Base-by-base conservation (phyloP, 371 early-diverging fungal genomes). In the Massospora cicadina region DNA sequence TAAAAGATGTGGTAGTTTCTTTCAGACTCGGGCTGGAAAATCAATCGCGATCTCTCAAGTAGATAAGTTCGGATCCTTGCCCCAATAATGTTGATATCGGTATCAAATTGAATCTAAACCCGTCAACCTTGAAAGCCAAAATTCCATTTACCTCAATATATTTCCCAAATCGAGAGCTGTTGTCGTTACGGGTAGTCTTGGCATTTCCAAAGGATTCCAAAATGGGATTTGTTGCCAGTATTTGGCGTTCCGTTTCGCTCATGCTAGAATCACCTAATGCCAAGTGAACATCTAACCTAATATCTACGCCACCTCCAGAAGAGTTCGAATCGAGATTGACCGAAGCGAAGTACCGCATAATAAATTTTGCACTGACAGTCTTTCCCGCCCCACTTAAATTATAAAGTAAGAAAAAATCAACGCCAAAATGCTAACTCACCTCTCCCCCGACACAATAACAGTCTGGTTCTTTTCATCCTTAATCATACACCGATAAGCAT, bases 151-250 rank as follows among this genome's bases (percentile, higher is more conserved):
- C 85, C 74, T 95, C 93, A 63, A 98, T 92, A 77, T 94, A 98
- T 82, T 99, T 98, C 61, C 99, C 99, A 75, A 98, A 98, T 24
- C 99, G 86, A 65, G 95, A 95, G 65, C 88, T 87, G 77, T 99
- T 99, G 75, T 98, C 94, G 76, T 99, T 99, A 73, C 97, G 81
- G 0, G 93, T 91, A n/a, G 99, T 99, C 75, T 98, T 98, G 63
- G 99, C 95, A 80, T 99, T 99, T 73, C 99, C 99, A 76, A 99
- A 99, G 25, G 97, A 90, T 82, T 99, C 99, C 79, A 98, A 86
- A 71, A 99, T 91, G 24, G 98, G 98, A 75, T 99, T 98, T 64
- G 98, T 94, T 17, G 96, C 87, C 77, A 62, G 69, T 68, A 90
- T 86, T 75, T 87, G 87, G 67, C 87, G 84, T 72, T 90, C 90